Percentiles rank a stretch among this genome's conserved stretches.
These are phyloP conservation scores for Aleurites moluccanus DNA, from an alignment of 441 rosid genomes.

Conservation along the genomic window DNA sequence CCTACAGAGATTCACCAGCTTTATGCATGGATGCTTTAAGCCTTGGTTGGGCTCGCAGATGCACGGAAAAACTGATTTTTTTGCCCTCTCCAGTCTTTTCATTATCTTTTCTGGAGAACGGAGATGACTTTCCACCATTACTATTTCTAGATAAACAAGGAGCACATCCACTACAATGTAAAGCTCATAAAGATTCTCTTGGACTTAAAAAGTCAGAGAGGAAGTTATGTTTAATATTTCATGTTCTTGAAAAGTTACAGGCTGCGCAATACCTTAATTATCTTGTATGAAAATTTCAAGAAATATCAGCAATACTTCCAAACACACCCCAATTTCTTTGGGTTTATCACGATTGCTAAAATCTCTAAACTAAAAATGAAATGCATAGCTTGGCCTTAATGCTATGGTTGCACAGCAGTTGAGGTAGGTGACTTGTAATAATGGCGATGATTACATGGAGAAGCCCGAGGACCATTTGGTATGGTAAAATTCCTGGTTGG, in stretches of 20 bases:
- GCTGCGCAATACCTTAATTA: background rate
- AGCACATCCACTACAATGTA: too few species aligned
- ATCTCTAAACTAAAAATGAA: background rate
- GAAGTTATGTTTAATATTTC: background rate
- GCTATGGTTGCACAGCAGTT: conserved; percentile 12
- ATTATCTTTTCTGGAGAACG: too few species aligned
- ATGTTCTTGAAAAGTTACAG: background rate
- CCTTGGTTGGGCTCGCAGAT: too few species aligned
- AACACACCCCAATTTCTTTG: background rate
- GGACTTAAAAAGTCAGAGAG: background rate
- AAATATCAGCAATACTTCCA: background rate
- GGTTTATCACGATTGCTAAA: background rate
- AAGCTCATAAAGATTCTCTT: too few species aligned
- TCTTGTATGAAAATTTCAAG: background rate
- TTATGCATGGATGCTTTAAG: too few species aligned
- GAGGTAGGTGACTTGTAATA: conserved; percentile 30
- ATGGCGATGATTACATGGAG: conserved; percentile 29
- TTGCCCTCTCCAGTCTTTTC: too few species aligned
- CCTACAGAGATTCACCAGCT: too few species aligned
- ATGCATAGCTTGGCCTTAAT: background rate
- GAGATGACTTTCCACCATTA: too few species aligned
- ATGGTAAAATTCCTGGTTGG: conserved; percentile 21
- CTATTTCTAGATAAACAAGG: too few species aligned
- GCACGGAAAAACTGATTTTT: too few species aligned
- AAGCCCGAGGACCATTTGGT: conserved; percentile 29